Base-by-base conservation (phyloP, 2,329 filamentous ascomycete genomes). In the Pseudogymnoascus sp. region DNA sequence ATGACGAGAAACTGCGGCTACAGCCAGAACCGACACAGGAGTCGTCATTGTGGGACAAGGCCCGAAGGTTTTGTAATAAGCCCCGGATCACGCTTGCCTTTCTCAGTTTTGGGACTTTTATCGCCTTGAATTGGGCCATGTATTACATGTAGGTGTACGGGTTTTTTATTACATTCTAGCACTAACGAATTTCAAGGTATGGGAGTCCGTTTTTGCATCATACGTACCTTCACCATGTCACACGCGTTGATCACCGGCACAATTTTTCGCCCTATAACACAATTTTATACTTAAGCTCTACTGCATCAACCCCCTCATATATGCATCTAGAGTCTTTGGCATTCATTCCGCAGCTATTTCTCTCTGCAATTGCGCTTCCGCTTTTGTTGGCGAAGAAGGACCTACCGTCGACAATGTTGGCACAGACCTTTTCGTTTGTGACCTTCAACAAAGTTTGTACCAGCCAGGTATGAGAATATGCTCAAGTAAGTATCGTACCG, bases 401-500 rank as follows among this genome's bases (percentile, higher is more conserved):
- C 70, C 82, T 99, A 0, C 82, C 92, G 0, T 84, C 86, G 0
- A 88, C 90, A 4, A 92, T 97, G 90, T 83, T 97, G 66, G 91
- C 91, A 3, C 94, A 99, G 76, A 97, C 94, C 0, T 96, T 97
- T 76, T 91, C 93, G 0, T 99, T 99, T 75, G 94, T 97, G 3
- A 88, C 92, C 0, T 97, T 97, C 70, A 99, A 99, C 78, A 99
- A 99, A 78, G 94, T 99, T 66, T 97, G 93, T 81, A 99, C 94
- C 2, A 96, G 92, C 71, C 93, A 97, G 83, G 91, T 94, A 82
- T 67, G 82, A 18, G 56, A 21, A 11, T 3, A 31, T 6, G 4
- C 33, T 16, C 7, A 14, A 28, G 18, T 38, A 14, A 7, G 16
- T 18, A 44, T 61, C 60, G 23, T 33, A 31, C 28, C n/a, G 35